These are phyloP conservation scores for Paramecium caudatum DNA, from an alignment of 73 alveolate species.

Conservation along the genomic window DNA sequence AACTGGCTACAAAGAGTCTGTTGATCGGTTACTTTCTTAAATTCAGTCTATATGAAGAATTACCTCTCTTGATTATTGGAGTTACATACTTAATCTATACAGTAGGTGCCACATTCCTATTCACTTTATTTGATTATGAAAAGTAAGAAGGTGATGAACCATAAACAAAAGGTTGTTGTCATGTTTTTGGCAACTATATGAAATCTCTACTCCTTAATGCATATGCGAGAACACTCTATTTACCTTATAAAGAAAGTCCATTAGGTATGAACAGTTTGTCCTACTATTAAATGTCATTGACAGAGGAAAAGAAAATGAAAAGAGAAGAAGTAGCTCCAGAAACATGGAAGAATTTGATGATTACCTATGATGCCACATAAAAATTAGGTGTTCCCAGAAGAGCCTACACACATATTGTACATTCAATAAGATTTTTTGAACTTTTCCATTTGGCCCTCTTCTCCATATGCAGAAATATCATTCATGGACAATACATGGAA, in stretches of 20 bases:
- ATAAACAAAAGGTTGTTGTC: background rate
- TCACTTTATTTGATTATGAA: constrained; percentile 24
- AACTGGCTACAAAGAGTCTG: background rate
- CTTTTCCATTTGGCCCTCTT: constrained; percentile 27
- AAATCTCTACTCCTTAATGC: constrained; percentile 33
- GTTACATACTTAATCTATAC: background rate
- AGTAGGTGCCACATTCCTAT: background rate
- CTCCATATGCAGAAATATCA: background rate
- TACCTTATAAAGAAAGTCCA: constrained; percentile 64
- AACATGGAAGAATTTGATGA: constrained; percentile 2
- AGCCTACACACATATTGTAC: constrained; percentile 39
- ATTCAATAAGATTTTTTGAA: constrained; percentile 62
- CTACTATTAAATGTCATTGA: background rate
- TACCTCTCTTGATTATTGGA: constrained; percentile 1
- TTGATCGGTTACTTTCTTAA: constrained; percentile 18
- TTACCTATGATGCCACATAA: background rate
- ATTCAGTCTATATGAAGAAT: background rate
- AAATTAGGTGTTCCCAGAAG: constrained; percentile 29
- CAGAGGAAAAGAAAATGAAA: background rate
- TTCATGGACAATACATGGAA: background rate
- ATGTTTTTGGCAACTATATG: background rate
- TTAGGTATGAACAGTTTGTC: background rate
- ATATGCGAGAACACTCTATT: constrained; percentile 51
- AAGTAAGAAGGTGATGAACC: background rate
- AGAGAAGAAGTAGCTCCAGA: constrained; percentile 29